A percentile compares a stretch with the other conserved stretches of the same genome.
phyloP scores from a whole-genome alignment of 441 rosid genomes.

The Pelargonium citronellum region DNA sequence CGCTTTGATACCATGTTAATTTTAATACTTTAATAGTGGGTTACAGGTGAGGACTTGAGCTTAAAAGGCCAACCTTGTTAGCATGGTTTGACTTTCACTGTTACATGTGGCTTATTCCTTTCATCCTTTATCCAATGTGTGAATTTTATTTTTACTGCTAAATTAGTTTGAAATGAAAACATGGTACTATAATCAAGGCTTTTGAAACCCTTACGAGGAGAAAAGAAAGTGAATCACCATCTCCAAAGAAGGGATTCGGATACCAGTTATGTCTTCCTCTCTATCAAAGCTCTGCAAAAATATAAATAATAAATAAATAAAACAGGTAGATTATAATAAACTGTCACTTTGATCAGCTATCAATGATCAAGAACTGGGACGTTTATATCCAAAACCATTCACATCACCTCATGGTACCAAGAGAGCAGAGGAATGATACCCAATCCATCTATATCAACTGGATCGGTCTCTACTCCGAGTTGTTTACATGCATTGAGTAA shows the following conservation, averaged over 20 bases:
- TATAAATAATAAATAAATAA: too few relatives aligned
- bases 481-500: constrained; percentile 51
- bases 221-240: constrained; percentile 59
- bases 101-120: too few relatives aligned
- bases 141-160: too few relatives aligned
- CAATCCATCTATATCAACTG: constrained; percentile 33
- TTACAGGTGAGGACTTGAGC: too few relatives aligned
- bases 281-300: constrained; percentile 53
- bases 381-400: constrained; percentile 4
- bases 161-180: neutral
- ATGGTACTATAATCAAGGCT: constrained; percentile 1
- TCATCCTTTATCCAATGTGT: too few relatives aligned
- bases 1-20: too few relatives aligned
- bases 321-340: neutral
- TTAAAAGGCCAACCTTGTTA: too few relatives aligned
- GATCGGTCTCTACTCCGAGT: constrained; percentile 51
- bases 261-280: constrained; percentile 44
- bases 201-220: constrained; percentile 33
- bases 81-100: too few relatives aligned
- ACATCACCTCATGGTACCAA: constrained; percentile 64
- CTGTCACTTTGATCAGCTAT: neutral
- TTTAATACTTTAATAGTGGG: too few relatives aligned
- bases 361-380: neutral
- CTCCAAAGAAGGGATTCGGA: constrained; percentile 49
- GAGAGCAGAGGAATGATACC: constrained; percentile 61